Evolutionary conservation across 2,329 filamentous ascomycete genomes (phyloP).

Genomic region (Fusarium nematophilum): DNA sequence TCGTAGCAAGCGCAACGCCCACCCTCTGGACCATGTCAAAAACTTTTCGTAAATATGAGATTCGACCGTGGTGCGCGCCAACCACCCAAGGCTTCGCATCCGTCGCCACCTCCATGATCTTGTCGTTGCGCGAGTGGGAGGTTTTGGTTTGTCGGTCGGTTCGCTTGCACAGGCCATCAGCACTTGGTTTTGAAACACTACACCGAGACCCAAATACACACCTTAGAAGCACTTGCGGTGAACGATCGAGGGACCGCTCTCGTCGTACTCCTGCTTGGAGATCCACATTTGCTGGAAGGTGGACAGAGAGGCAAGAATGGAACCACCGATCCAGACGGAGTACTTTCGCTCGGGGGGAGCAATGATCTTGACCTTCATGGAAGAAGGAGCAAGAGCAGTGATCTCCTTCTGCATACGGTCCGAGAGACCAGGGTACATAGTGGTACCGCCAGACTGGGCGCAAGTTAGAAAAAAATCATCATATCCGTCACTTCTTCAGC

Average conservation of each 20-base stretch:
- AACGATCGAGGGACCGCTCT: conserved; percentile 98
- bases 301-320: conserved; percentile 98
- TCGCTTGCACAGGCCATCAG: conserved; percentile 47
- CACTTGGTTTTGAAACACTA: not conserved
- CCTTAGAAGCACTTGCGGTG: conserved; percentile 99
- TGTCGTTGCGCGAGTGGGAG: conserved; percentile 51
- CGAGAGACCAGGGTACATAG: conserved; percentile 99
- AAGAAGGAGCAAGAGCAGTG: conserved; percentile 97
- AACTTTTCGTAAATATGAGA: conserved; percentile 69
- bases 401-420: conserved; percentile 99
- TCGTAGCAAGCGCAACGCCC: conserved; percentile 60
- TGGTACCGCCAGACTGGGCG: conserved; percentile 95
- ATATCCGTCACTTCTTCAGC: too few species aligned
- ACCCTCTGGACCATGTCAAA: conserved; percentile 65
- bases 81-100: conserved; percentile 57
- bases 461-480: conserved; percentile 46
- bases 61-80: conserved; percentile 62
- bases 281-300: conserved; percentile 99
- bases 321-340: conserved; percentile 99
- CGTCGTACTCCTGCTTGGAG: conserved; percentile 99
- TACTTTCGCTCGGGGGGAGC: conserved; percentile 99
- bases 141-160: conserved; percentile 48
- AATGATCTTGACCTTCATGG: conserved; percentile 99
- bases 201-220: conserved; percentile 50
- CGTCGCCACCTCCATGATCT: conserved; percentile 58